Evolutionary conservation across 148 eudicot genomes (phyloP), one percentile per base, ranked within the genome.

Genomic region (Nepenthes mirabilis): DNA sequence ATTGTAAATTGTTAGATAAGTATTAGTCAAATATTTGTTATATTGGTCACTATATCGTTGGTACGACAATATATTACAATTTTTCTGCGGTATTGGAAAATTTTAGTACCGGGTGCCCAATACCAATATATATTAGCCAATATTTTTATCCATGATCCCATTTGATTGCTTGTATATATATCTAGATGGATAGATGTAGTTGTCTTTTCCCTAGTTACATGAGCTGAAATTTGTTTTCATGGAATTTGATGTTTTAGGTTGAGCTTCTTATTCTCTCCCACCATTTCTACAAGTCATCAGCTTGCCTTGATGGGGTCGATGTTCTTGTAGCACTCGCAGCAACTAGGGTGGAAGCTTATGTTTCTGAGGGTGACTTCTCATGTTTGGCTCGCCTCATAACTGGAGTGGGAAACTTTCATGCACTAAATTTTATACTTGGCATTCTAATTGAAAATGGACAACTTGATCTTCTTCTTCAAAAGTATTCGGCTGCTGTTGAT

Each of bases 281-380:
- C 80, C 99, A 93, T 76, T 93, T 93, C 79, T 93, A 93, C 82
- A 88, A 86, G 69, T 86, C 81, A 58, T 93, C 99, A 59, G 91
- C 99, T 57, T 93, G 99, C 75, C 87, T 93, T 37, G 99, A 93
- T 62, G 99, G 99, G 63, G 99, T 93, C 55, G 99, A 93, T 81
- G 99, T 93, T 68, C 95, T 93, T 68, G 95, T 93, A 61, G 89
- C 96, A 72, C 99, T 93, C 69, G 96, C 99, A 61, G 95, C 96
- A 60, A 86, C 96, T 65, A 83, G 91, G 77, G 99, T 93, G 50
- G 99, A 93, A 53, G 87, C 96, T 71, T 93, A 93, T 72, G 99
- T 86, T 47, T 69, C 81, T 47, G 99, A 93, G 76, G 96, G 91
- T 13, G 99, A 88, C 70, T 93, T 88, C 70, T 70, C 96, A 60